Evolutionary conservation across 1,139 yeast genomes (phyloP), one percentile per base, ranked within the genome.

Genomic region (Eremothecium gossypii): DNA sequence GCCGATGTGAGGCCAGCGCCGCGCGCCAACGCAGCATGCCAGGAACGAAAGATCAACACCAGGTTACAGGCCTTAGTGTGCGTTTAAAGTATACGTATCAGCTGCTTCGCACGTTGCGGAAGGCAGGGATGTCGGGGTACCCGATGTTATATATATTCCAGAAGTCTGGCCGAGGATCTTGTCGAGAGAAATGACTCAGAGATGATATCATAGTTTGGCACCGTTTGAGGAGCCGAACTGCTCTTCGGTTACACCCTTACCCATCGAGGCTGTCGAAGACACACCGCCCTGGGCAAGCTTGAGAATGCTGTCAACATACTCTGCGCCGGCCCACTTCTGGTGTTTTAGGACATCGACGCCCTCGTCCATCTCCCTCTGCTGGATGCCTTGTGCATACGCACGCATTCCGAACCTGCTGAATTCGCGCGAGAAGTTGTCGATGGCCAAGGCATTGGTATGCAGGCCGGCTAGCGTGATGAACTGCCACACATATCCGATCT

Each of bases 271-370:
- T 42, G 97, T 91, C 23, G 95, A 83, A 42, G 91, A 74, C 47
- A 89, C 84, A 69, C 98, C 98, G 59, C 97, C 97, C 46, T 93
- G 81, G 38, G 87, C 93, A 71, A 87, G 74, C 67, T 81, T 86
- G 66, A 89, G 79, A 58, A 89, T 73, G 49, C 86, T 83, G 66
- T 89, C 98, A 63, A 91, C 83, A 71, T 87, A 91, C 67, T 85
- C 95, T 33, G 98, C 98, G 63, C 98, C 98, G 39, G 96, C 86
- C 98, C 98, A 89, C 68, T 89, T 86, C 70, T 89, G 98, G 69
- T 89, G 98, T 74, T 87, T 89, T 51, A 89, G 94, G 47, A 89
- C 95, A 67, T 89, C 98, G 52, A 87, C 96, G 53, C 87, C 93
- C 50, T 73, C 73, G 59, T 81, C 86, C 64, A 89, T 84, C 71